Evolutionary conservation across 495 filamentous ascomycete species (phyloP).

Genomic region (Xylaria cubensis): DNA sequence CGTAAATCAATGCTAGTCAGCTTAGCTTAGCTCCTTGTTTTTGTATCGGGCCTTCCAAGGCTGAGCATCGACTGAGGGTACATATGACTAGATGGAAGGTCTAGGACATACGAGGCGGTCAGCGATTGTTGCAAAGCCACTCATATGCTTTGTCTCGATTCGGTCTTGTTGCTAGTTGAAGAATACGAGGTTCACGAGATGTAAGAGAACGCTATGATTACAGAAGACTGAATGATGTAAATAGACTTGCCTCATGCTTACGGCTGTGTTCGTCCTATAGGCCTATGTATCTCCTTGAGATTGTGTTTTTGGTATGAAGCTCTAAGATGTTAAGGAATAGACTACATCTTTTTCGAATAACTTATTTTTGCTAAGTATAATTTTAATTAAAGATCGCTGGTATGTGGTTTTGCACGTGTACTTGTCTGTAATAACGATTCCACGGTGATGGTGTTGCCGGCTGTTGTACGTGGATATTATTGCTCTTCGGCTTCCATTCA

Average conservation of each 20-base stretch:
- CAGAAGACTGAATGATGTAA: background rate
- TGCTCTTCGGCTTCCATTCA: too few relatives aligned
- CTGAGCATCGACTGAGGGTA: background rate
- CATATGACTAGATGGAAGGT: background rate
- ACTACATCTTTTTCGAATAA: background rate
- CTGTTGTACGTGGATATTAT: background rate
- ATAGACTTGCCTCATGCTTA: background rate
- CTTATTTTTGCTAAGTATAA: background rate
- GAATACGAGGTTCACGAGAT: background rate
- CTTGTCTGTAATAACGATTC: too few relatives aligned
- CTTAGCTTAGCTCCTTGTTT: background rate
- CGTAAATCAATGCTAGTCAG: background rate
- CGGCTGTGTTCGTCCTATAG: background rate
- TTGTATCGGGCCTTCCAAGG: background rate
- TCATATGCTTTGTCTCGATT: too few relatives aligned
- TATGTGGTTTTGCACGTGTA: too few relatives aligned
- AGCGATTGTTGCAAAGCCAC: background rate
- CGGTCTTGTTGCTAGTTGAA: background rate
- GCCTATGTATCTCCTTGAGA: background rate
- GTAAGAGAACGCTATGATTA: background rate
- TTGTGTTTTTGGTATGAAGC: background rate
- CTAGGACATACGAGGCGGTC: slow-evolving; percentile 6
- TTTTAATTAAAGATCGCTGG: background rate
- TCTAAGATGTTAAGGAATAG: background rate
- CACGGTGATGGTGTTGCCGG: too few relatives aligned